A percentile compares a stretch with the other conserved stretches of the same genome.
Evolutionary conservation across 2,329 filamentous ascomycete species (phyloP).

Genomic region (Macrophomina phaseolina): DNA sequence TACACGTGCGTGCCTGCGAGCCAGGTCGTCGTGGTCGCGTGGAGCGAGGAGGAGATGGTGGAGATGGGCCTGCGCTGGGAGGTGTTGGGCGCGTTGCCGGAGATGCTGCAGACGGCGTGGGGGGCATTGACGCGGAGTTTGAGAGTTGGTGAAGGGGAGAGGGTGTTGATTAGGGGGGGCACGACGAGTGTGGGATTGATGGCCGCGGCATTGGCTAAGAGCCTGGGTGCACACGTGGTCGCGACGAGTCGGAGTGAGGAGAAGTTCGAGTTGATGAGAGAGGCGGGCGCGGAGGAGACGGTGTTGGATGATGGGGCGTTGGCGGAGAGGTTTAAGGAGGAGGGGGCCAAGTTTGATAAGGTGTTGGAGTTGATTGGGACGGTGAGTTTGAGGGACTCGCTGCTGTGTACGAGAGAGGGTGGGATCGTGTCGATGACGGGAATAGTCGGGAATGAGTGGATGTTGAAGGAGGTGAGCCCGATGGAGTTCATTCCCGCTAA

Average conservation of each 20-base stretch:
- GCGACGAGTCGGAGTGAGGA: slow-evolving; percentile 43
- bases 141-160: slow-evolving; percentile 47
- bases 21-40: slow-evolving; percentile 84
- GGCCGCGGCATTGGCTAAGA: slow-evolving; percentile 53
- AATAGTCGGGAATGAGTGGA: slow-evolving; percentile 53
- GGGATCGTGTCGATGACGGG: slow-evolving; percentile 56
- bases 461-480: slow-evolving; percentile 46
- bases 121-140: slow-evolving; percentile 51
- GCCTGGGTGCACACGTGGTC: slow-evolving; percentile 46
- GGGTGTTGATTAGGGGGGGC: slow-evolving; percentile 56
- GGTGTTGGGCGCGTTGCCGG: slow-evolving; percentile 54
- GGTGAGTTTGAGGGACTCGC: slow-evolving; percentile 51
- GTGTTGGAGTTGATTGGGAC: slow-evolving; percentile 55
- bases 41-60: slow-evolving; percentile 51
- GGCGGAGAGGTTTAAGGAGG: slow-evolving; percentile 41
- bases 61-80: slow-evolving; percentile 45
- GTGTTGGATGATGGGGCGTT: slow-evolving; percentile 53
- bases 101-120: slow-evolving; percentile 60
- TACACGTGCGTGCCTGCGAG: slow-evolving; percentile 52
- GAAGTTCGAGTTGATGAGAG: slow-evolving; percentile 45
- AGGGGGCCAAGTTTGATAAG: slow-evolving; percentile 48
- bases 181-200: slow-evolving; percentile 57
- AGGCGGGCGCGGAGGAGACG: slow-evolving; percentile 50
- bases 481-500: slow-evolving; percentile 51
- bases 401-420: slow-evolving; percentile 45